These are phyloP conservation scores for Coniochaeta sp. DNA, from an alignment of 2,329 filamentous ascomycete genomes.

Conservation along the genomic window DNA sequence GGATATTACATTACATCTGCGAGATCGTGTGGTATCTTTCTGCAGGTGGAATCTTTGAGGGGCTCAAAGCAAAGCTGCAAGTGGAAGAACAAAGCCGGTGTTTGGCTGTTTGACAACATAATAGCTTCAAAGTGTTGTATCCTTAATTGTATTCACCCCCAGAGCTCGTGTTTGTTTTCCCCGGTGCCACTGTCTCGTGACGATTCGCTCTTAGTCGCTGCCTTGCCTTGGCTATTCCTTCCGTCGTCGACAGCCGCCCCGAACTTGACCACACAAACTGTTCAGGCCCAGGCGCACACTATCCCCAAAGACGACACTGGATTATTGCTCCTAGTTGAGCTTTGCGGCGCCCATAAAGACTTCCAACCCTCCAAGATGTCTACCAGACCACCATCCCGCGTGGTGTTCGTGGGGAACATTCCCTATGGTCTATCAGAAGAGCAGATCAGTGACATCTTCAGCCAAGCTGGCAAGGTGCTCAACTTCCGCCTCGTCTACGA, in stretches of 20 bases:
- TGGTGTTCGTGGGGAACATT: conserved; percentile 81
- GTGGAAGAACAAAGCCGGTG: not conserved
- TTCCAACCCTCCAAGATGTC: conserved; percentile 47
- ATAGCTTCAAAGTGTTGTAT: conserved; percentile 1
- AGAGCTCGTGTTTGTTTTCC: not conserved
- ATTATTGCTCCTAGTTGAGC: not conserved
- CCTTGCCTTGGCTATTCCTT: not conserved
- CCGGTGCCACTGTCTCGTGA: not conserved
- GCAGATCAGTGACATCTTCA: conserved; percentile 90
- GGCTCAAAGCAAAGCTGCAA: not conserved
- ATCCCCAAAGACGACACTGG: not conserved
- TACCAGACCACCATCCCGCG: conserved; percentile 66
- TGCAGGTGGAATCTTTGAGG: not conserved
- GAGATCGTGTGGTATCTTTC: not conserved
- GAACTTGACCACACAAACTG: no score
- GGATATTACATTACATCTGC: not conserved
- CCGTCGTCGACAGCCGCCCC: not conserved
- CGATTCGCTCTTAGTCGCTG: not conserved
- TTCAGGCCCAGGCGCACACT: not conserved
- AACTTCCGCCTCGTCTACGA: conserved; percentile 94
- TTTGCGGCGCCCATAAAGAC: not conserved
- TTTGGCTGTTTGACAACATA: not conserved
- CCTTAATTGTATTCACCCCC: not conserved
- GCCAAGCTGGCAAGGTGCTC: conserved; percentile 79
- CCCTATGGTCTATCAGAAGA: conserved; percentile 92